Evolutionary conservation across 192 early-diverging fungal species (phyloP).

Genomic region (Gaertneriomyces semiglobifer): DNA sequence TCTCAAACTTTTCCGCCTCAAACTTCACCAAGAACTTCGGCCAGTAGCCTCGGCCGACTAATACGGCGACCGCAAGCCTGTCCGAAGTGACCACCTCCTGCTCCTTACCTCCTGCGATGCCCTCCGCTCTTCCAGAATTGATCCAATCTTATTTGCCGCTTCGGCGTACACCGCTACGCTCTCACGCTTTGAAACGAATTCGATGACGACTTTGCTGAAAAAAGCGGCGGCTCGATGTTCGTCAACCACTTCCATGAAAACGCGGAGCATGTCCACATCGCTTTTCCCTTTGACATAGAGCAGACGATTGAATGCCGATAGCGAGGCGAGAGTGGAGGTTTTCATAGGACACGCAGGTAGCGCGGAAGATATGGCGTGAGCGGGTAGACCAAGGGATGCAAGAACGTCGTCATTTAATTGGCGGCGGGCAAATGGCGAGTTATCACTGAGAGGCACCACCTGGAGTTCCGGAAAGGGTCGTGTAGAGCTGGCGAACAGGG

Average conservation of each 20-base stretch:
- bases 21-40: conserved; percentile 1
- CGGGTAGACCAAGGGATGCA: too few relatives aligned
- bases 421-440: too few relatives aligned
- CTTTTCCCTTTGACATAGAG: conserved; percentile 4
- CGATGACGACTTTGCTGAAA: conserved; percentile 4
- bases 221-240: neutral
- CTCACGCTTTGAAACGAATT: neutral
- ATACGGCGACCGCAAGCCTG: neutral
- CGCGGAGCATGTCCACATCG: conserved; percentile 5
- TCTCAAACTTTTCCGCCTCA: conserved; percentile 1
- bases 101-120: conserved; percentile 3
- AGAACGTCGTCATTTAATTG: too few relatives aligned
- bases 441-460: too few relatives aligned
- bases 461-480: too few relatives aligned
- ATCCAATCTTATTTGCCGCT: conserved; percentile 2
- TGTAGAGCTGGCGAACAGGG: too few relatives aligned
- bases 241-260: conserved; percentile 4
- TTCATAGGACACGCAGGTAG: conserved; percentile 1
- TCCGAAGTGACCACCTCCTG: neutral
- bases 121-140: conserved; percentile 5
- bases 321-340: conserved; percentile 3
- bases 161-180: conserved; percentile 1
- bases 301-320: neutral
- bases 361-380: neutral
- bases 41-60: conserved; percentile 3